phyloP scores from a whole-genome alignment of 2,329 filamentous ascomycete genomes.

The Xylaria sp. region DNA sequence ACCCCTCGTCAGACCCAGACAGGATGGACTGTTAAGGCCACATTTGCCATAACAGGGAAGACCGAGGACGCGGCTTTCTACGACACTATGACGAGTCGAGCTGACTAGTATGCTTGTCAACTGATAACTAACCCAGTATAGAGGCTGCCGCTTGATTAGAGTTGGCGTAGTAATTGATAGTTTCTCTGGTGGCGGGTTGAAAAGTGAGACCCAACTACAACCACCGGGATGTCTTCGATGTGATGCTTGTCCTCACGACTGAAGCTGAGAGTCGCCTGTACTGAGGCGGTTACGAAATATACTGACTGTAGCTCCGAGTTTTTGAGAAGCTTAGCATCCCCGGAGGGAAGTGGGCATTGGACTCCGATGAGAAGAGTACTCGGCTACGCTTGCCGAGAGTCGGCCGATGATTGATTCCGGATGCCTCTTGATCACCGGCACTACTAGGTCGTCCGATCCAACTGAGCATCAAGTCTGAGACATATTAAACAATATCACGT shows the following conservation, averaged over 20 bases:
- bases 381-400: background rate
- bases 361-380: background rate
- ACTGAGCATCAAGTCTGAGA: background rate
- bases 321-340: background rate
- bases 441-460: background rate
- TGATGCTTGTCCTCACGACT: background rate
- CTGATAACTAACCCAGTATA: background rate
- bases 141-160: no score
- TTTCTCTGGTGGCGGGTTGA: background rate
- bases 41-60: no score
- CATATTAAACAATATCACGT: background rate
- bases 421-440: background rate
- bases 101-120: background rate
- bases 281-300: background rate
- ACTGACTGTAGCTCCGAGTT: background rate
- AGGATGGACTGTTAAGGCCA: background rate
- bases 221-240: background rate
- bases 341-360: background rate
- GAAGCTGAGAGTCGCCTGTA: background rate
- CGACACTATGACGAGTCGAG: background rate
- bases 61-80: background rate
- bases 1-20: background rate
- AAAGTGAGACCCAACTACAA: background rate
- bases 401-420: background rate
- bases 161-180: background rate